These are phyloP conservation scores for Taphrina communis DNA, from an alignment of 1,139 yeast genomes.

Conservation along the genomic window DNA sequence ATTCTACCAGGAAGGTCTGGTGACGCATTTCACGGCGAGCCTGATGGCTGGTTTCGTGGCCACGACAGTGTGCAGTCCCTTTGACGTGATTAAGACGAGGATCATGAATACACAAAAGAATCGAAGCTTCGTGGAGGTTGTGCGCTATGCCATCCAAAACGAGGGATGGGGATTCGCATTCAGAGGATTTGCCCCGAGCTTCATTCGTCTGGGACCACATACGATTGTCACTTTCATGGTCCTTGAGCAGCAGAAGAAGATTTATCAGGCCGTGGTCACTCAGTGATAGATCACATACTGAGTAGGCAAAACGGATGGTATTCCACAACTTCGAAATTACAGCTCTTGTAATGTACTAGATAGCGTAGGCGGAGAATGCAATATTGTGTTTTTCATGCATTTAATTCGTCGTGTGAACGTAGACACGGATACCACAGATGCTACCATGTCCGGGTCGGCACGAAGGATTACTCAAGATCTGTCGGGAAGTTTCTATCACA, in stretches of 20 bases:
- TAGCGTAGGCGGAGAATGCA: constrained; percentile 8
- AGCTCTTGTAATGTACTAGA: neutral
- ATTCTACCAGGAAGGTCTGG: constrained; percentile 62
- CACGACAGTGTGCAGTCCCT: constrained; percentile 89
- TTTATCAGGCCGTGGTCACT: constrained; percentile 25
- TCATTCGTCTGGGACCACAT: constrained; percentile 85
- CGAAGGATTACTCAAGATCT: constrained; percentile 29
- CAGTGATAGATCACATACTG: neutral
- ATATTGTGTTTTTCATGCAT: neutral
- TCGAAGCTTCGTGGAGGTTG: constrained; percentile 57
- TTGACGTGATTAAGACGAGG: constrained; percentile 86
- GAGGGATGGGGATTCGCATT: constrained; percentile 53
- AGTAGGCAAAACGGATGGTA: no score
- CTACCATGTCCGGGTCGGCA: neutral
- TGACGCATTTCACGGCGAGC: constrained; percentile 79
- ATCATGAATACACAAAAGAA: constrained; percentile 68
- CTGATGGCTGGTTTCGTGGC: constrained; percentile 83
- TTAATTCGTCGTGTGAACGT: no score
- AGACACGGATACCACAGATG: neutral
- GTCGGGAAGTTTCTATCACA: constrained; percentile 35
- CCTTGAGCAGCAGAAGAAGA: constrained; percentile 39
- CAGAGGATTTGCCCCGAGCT: constrained; percentile 89
- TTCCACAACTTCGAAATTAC: no score
- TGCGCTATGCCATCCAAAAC: constrained; percentile 62
- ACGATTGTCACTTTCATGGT: constrained; percentile 78